Conservation (phyloP, 164 flowering plant species). For the Houttuynia cordata region DNA sequence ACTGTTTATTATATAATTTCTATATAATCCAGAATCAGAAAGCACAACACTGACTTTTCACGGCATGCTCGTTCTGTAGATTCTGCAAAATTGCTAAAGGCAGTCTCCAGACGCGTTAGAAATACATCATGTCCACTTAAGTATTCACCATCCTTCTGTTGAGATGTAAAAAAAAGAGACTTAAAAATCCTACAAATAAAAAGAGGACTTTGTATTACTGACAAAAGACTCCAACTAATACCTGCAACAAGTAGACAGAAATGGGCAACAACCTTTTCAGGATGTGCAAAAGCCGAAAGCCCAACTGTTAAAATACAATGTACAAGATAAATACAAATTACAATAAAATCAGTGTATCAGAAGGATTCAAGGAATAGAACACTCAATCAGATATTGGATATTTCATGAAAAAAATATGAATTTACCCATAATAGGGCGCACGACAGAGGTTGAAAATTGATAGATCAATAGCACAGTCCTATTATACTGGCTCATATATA, state of each 20-base stretch:
- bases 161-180: conserved; percentile 3
- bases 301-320: conserved; percentile 34
- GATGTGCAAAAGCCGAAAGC: too few relatives aligned
- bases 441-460: not conserved
- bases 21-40: not conserved
- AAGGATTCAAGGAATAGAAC: not conserved
- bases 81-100: conserved; percentile 84
- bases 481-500: too few relatives aligned
- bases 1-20: not conserved
- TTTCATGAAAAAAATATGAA: too few relatives aligned
- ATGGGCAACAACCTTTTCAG: too few relatives aligned
- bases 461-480: not conserved
- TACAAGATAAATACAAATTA: not conserved
- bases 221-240: too few relatives aligned
- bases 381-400: not conserved
- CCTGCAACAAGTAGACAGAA: too few relatives aligned
- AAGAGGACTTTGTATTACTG: too few relatives aligned
- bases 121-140: conserved; percentile 89
- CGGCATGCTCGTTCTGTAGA: conserved; percentile 76
- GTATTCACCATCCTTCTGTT: conserved; percentile 94
- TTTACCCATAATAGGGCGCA: not conserved
- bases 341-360: not conserved
- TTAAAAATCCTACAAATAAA: too few relatives aligned
- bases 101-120: conserved; percentile 74
- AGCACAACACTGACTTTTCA: conserved; percentile 45